Evolutionary conservation across 2,329 filamentous ascomycete genomes (phyloP), one percentile per base, ranked within the genome.

Genomic region (Pezicula radicicola): DNA sequence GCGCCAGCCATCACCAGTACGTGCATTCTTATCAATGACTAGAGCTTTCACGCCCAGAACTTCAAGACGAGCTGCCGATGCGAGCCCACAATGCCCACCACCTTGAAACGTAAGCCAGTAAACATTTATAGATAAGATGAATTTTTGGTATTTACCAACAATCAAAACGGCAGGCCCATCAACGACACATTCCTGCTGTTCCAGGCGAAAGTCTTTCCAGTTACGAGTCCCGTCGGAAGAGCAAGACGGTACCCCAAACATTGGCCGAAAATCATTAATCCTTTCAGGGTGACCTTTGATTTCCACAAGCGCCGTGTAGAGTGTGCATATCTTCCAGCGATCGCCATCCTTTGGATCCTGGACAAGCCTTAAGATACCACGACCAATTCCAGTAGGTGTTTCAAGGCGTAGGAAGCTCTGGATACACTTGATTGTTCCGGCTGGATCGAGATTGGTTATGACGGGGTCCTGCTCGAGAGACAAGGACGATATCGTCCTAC

Each of bases 1-100:
- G 19, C 82, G 73, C 83, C 83, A 86, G 61, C 79, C 84, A 55
- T 86, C 81, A 9, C 83, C 83, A 0, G 86, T 70, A 2, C 74
- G 70, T 1, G 75, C 70, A 51, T 83, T 78, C 21, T 72, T 69
- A 56, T 87, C 83, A 21, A 86, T 70, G 13, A 85, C 58, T 2
- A 86, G 67, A 0, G 79, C 68, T 8, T 75, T 67, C 4, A 85
- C 68, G 1, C 76, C 73, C 1, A 84, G 71, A 72, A 79, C 77
- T 58, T 81, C 81, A 18, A 86, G 72, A 3, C 81, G 76, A 0
- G 80, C 81, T 1, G 79, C 80, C 1, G 72, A 70, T 0, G 75
- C 77, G 4, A 86, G 68, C 1, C 83, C 83, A 4, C 74, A 75
- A 59, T 86, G 83, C 0, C 83, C 82, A 18, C 77, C 79, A 28